Conservation (phyloP, 1,139 yeast species). For the Magnusiomyces sp. region DNA sequence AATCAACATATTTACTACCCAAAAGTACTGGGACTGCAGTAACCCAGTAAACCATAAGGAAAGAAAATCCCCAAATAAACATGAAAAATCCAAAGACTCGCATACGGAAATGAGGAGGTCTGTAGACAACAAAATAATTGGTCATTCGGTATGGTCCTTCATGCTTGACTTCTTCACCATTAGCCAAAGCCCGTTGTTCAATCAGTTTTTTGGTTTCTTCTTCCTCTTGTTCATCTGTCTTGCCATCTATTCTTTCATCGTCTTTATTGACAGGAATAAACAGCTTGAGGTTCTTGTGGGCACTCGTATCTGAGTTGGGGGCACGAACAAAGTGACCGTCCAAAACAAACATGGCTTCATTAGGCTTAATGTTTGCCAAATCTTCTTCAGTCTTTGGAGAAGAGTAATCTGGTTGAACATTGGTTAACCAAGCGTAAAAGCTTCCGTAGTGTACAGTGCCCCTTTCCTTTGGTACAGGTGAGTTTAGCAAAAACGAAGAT, state of each 20-base stretch:
- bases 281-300: conserved; percentile 51
- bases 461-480: conserved; percentile 64
- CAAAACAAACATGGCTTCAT: conserved; percentile 33
- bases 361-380: conserved; percentile 30
- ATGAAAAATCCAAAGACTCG: conserved; percentile 51
- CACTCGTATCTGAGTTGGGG: conserved; percentile 71
- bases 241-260: conserved; percentile 51
- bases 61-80: conserved; percentile 65
- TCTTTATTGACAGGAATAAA: conserved; percentile 80
- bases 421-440: conserved; percentile 35
- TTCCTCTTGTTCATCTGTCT: conserved; percentile 33
- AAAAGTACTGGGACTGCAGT: conserved; percentile 28
- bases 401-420: conserved; percentile 49
- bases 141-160: conserved; percentile 36
- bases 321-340: conserved; percentile 81
- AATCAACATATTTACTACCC: too few relatives aligned
- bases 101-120: conserved; percentile 67
- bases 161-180: too few relatives aligned
- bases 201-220: background rate
- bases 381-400: conserved; percentile 47
- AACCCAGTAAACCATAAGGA: conserved; percentile 34
- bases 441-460: conserved; percentile 60
- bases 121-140: conserved; percentile 67
- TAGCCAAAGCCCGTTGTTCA: too few relatives aligned
- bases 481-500: conserved; percentile 69